Evolutionary conservation across 2,329 filamentous ascomycete genomes (phyloP), one percentile per base, ranked within the genome.

Genomic region (Lithohypha guttulata): DNA sequence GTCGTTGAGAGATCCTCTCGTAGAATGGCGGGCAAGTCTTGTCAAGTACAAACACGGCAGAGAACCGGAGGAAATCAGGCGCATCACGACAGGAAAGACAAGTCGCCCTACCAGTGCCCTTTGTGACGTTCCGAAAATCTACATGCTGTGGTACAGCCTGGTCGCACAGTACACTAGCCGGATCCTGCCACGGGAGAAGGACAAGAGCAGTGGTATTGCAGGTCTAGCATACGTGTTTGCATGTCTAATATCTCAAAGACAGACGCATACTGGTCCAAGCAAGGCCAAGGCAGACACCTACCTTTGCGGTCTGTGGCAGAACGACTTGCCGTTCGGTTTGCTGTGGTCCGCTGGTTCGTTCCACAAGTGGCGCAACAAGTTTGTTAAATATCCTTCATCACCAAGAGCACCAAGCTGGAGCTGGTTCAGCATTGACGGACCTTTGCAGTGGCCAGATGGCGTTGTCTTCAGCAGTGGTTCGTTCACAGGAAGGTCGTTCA

Each of bases 331-430:
- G 3, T 41, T 39, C 20, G 35, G 35, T 31, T 27, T 39, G 3
- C n/a, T 39, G n/a, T 39, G 35, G 35, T 39, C 35, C 3, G 25
- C 35, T 15, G 35, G 35, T 3, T 39, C 35, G 3, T 39, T 39
- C 17, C 35, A 39, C 35, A 39, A 39, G 26, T 39, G 35, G 35
- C 35, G 35, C 11, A 29, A 30, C 15, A 39, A 39, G 26, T 39
- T 39, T 19, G 35, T 39, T 2, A 44, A 45, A 8, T 44, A 47
- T 5, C 48, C 49, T 9, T 35, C 43, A 2, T 42, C 39, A 22
- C 51, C 45, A 28, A 34, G 49, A 11, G 50, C 50, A 8, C 50
- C 50, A 19, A 51, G 43, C 21, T 53, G 50, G 50, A 44, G 49
- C 6, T 53, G 50, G 50, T 40, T 48, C 6, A 46, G 42, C 19